phyloP scores from a whole-genome alignment of 176 grass and related monocot genomes.

The Aegilops umbellulata region DNA sequence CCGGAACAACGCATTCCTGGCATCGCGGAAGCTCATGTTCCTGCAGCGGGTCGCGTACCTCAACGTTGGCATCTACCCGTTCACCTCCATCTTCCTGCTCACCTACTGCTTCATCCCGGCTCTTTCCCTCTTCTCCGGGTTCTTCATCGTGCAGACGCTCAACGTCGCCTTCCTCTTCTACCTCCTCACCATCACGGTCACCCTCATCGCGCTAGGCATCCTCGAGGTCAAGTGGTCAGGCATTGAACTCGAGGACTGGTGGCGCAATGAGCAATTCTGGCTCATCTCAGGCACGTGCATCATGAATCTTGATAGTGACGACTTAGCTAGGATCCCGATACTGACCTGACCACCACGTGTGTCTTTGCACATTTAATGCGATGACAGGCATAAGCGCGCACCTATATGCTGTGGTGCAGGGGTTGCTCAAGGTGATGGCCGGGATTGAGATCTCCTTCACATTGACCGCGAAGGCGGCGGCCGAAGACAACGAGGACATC shows the following conservation, averaged over 20 bases:
- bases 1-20: conserved; percentile 85
- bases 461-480: conserved; percentile 21
- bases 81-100: conserved; percentile 43
- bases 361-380: background rate
- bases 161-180: conserved; percentile 85
- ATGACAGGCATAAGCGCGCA: conserved; percentile 29
- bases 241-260: conserved; percentile 69
- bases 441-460: conserved; percentile 42
- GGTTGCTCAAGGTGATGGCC: conserved; percentile 32
- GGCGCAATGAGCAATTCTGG: conserved; percentile 99
- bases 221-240: conserved; percentile 95
- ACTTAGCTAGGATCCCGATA: background rate
- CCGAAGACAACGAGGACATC: conserved; percentile 21
- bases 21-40: conserved; percentile 62
- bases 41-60: conserved; percentile 19
- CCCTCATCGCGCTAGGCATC: conserved; percentile 71
- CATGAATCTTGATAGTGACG: background rate
- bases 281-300: conserved; percentile 48
- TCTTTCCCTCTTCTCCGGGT: conserved; percentile 95
- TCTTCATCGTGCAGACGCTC: conserved; percentile 93
- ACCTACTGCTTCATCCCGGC: conserved; percentile 99
- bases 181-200: conserved; percentile 83
- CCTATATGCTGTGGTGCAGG: conserved; percentile 25
- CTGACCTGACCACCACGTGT: background rate
- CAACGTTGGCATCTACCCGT: conserved; percentile 30